Conservation (phyloP, 1,139 yeast species). For the Candida pseudocylindracea region DNA sequence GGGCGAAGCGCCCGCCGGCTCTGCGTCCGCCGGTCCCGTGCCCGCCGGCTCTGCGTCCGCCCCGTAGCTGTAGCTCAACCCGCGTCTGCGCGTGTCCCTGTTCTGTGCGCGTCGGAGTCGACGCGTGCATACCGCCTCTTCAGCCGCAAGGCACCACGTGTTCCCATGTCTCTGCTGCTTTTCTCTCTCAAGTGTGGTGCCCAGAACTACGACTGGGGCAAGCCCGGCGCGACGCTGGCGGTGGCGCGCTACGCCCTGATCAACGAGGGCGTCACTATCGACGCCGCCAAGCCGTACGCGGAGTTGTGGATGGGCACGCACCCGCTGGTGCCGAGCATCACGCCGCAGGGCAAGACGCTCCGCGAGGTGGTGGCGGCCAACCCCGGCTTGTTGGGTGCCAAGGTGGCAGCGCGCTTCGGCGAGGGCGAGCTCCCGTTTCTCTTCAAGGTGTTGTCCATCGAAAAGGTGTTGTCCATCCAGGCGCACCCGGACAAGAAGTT, state of each 20-base stretch:
- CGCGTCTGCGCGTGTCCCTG: background rate
- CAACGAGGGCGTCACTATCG: no score
- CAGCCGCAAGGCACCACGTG: background rate
- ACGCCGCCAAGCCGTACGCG: slow-evolving; percentile 54
- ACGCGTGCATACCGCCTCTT: background rate
- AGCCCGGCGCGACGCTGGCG: slow-evolving; percentile 61
- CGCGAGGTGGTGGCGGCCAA: slow-evolving; percentile 38
- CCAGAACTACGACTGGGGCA: slow-evolving; percentile 75
- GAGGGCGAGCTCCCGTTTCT: slow-evolving; percentile 65
- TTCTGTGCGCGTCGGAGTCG: background rate
- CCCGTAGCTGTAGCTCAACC: no score
- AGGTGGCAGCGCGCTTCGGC: slow-evolving; percentile 45
- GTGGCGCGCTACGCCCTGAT: slow-evolving; percentile 60
- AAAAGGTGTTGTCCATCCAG: slow-evolving; percentile 83
- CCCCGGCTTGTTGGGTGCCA: slow-evolving; percentile 37
- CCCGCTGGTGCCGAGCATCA: slow-evolving; percentile 70
- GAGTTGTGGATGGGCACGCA: slow-evolving; percentile 99
- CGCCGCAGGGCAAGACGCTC: slow-evolving; percentile 24
- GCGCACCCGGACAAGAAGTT: slow-evolving; percentile 92
- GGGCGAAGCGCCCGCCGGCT: background rate
- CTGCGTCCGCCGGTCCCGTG: background rate
- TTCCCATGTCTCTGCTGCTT: background rate
- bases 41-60: background rate
- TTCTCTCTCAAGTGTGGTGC: slow-evolving; percentile 23
- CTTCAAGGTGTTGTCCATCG: slow-evolving; percentile 82